Evolutionary conservation across 371 early-diverging fungal genomes (phyloP), one percentile per base, ranked within the genome.

Genomic region (Mucor indicus): DNA sequence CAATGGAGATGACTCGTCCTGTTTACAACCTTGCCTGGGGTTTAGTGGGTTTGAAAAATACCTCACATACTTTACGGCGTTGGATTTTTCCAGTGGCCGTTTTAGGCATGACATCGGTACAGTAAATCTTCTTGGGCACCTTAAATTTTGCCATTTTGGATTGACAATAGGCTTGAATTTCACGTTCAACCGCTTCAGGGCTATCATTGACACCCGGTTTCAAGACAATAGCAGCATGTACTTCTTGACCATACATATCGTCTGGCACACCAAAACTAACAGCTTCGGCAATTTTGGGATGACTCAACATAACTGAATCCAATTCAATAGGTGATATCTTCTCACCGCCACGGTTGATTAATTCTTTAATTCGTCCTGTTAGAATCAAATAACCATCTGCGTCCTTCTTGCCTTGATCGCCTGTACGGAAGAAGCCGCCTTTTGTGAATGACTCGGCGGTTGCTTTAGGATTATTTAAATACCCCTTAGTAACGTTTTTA

Each of bases 311-410:
- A 22, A 80, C 79, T 13, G 83, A 73, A 44, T 94, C 94, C 19
- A 94, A 71, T 56, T 94, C 94, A 4, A 91, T 61, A 0, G 89
- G 89, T 5, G 81, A 83, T 44, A 89, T 89, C 64, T 89, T 89
- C 56, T 90, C 89, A 23, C 89, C 89, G 27, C 89, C 89, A 48
- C 89, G 84, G 56, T 89, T 89, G 43, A 90, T 87, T 41, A 86
- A 64, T 57, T 89, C 90, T 76, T 90, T 90, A 62, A 89, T 86
- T 38, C 87, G 79, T 8, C 89, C 90, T 1, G 89, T 87, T 62
- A 90, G 66, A 49, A 81, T 65, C 45, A 87, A 64, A 55, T 86
- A 89, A 11, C 89, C 89, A 24, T 86, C 85, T 16, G 63, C 55
- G 54, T 86, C 87, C 44, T 85, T 64, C 54, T 82, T 80, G 38